phyloP scores from a whole-genome alignment of 306 rosid genomes.

The Cucumis melo region DNA sequence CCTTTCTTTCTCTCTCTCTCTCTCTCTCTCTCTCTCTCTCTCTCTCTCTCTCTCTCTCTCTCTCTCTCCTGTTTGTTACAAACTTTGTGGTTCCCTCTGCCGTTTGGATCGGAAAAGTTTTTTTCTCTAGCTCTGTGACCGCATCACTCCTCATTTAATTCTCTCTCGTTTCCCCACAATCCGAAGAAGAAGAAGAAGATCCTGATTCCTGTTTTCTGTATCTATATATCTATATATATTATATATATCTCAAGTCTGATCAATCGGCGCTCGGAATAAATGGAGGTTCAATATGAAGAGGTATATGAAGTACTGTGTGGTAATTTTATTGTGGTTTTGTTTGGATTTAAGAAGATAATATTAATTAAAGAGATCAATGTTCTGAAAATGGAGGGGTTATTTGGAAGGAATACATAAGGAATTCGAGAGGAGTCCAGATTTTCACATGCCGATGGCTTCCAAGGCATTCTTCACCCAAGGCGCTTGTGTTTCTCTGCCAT shows the following conservation, averaged over 20 bases:
- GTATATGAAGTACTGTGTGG: neutral
- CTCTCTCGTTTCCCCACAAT: neutral
- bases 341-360: no score
- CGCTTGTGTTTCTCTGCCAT: constrained; percentile 77
- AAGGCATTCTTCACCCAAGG: constrained; percentile 36
- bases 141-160: neutral
- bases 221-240: no score
- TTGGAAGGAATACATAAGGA: constrained; percentile 38
- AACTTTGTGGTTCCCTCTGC: neutral
- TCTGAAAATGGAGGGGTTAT: neutral
- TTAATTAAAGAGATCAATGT: no score
- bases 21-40: neutral
- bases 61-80: neutral
- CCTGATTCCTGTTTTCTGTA: neutral
- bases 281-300: constrained; percentile 10
- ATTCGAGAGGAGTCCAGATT: constrained; percentile 55
- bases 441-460: constrained; percentile 86
- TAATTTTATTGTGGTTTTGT: no score
- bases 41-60: neutral
- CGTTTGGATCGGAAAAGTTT: neutral
- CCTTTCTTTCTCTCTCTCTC: neutral
- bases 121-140: neutral
- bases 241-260: no score
- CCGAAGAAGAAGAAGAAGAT: neutral
- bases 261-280: neutral